Percentiles rank a stretch among this genome's conserved stretches.
phyloP scores from a whole-genome alignment of 495 filamentous ascomycete species.

The Xylaria intraflava region DNA sequence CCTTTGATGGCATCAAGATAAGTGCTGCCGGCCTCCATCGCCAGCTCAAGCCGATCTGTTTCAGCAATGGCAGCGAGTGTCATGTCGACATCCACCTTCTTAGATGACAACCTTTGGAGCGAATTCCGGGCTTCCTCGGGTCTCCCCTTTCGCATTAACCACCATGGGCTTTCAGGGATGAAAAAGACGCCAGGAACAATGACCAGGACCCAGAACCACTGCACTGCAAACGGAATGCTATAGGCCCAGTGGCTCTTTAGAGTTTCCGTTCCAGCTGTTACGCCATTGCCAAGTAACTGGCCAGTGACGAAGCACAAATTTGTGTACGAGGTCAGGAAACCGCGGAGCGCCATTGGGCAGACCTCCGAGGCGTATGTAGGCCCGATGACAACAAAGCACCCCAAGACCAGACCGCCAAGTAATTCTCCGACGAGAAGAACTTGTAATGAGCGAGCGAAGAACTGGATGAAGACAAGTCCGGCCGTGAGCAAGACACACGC shows the following conservation, averaged over 20 bases:
- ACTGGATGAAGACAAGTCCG: slow-evolving; percentile 50
- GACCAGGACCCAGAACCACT: slow-evolving; percentile 62
- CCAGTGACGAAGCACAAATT: slow-evolving; percentile 66
- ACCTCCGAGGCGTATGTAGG: slow-evolving; percentile 60
- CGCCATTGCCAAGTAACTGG: slow-evolving; percentile 50
- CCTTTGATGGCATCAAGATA: slow-evolving; percentile 53
- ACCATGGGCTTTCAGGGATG: slow-evolving; percentile 61
- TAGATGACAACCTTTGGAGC: slow-evolving; percentile 35
- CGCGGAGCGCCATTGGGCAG: slow-evolving; percentile 51
- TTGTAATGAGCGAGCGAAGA: slow-evolving; percentile 44
- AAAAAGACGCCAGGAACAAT: slow-evolving; percentile 50
- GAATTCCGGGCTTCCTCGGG: slow-evolving; percentile 42
- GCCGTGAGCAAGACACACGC: slow-evolving; percentile 35
- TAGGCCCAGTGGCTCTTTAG: slow-evolving; percentile 44
- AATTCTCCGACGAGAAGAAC: slow-evolving; percentile 46
- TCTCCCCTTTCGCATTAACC: slow-evolving; percentile 51
- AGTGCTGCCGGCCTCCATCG: slow-evolving; percentile 50
- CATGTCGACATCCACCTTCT: slow-evolving; percentile 33
- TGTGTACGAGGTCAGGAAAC: slow-evolving; percentile 52
- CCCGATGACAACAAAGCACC: slow-evolving; percentile 49
- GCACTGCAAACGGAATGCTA: slow-evolving; percentile 53
- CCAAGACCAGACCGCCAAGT: slow-evolving; percentile 46
- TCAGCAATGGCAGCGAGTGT: slow-evolving; percentile 54
- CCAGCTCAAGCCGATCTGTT: slow-evolving; percentile 54
- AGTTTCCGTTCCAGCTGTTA: slow-evolving; percentile 43